Evolutionary conservation across 306 rosid species (phyloP).

Genomic region (Cucumis melo): DNA sequence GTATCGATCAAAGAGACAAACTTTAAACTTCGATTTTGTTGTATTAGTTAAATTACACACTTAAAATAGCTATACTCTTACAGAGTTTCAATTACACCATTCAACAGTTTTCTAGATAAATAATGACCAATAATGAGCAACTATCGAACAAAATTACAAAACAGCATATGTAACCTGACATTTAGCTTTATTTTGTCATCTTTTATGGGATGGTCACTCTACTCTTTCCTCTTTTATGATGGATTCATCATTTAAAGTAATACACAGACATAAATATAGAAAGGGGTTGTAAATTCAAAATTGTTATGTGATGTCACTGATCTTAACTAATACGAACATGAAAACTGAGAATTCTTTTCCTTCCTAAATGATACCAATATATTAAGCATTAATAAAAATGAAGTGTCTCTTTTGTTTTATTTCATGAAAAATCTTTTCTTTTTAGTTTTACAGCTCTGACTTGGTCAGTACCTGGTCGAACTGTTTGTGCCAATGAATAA

Average conservation of each 20-base stretch:
- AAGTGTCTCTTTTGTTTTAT: too few relatives aligned
- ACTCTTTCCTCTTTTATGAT: neutral
- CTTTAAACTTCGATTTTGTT: neutral
- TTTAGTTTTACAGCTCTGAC: too few relatives aligned
- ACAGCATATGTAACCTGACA: neutral
- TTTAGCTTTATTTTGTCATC: neutral
- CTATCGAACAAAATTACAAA: neutral
- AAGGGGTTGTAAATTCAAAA: neutral
- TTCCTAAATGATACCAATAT: too few relatives aligned
- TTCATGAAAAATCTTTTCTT: too few relatives aligned
- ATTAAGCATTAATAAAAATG: too few relatives aligned
- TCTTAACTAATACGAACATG: neutral
- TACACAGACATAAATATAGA: neutral
- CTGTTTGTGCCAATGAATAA: too few relatives aligned
- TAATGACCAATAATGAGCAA: neutral
- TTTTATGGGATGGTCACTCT: neutral
- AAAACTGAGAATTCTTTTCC: neutral
- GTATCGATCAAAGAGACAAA: neutral
- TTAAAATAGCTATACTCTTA: neutral
- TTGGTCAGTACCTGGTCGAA: too few relatives aligned
- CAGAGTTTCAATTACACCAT: neutral
- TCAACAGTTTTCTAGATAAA: neutral
- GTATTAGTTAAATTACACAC: neutral
- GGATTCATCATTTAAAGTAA: neutral
- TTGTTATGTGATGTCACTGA: neutral